Conservation (phyloP, 2,329 filamentous ascomycete genomes). For the Waltergamsia citrina region DNA sequence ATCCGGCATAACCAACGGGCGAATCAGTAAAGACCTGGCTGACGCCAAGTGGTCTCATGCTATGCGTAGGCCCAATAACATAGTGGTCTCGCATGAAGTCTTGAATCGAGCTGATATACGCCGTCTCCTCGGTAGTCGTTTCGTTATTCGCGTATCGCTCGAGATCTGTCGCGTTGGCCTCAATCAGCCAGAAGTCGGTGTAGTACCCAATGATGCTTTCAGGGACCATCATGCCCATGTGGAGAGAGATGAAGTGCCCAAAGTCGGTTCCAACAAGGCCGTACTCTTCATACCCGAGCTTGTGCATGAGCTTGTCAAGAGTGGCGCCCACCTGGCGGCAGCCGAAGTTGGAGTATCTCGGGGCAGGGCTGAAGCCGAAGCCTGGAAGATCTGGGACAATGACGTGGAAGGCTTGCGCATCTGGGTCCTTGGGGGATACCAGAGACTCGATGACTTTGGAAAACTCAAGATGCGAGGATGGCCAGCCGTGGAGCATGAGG, state of each 20-base stretch:
- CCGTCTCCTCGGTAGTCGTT: conserved; percentile 3
- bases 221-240: neutral
- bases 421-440: neutral
- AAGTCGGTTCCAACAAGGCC: conserved; percentile 4
- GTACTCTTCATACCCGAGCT: conserved; percentile 4
- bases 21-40: conserved; percentile 2
- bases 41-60: conserved; percentile 2
- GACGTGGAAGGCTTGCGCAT: neutral
- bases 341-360: neutral
- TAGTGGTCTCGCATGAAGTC: neutral
- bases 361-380: conserved; percentile 6
- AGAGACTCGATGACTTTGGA: conserved; percentile 2
- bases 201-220: conserved; percentile 17
- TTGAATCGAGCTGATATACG: neutral
- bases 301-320: neutral
- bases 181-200: conserved; percentile 13
- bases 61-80: conserved; percentile 1
- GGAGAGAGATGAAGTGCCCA: conserved; percentile 3
- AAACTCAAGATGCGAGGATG: conserved; percentile 4
- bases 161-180: conserved; percentile 1
- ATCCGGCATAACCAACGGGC: conserved; percentile 3
- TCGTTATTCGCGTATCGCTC: conserved; percentile 1
- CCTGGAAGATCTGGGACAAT: conserved; percentile 4
- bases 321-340: neutral
- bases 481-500: conserved; percentile 8